Evolutionary conservation across 768 basidiomycete genomes (phyloP), one percentile per base, ranked within the genome.

Genomic region (Lactarius hengduanensis): DNA sequence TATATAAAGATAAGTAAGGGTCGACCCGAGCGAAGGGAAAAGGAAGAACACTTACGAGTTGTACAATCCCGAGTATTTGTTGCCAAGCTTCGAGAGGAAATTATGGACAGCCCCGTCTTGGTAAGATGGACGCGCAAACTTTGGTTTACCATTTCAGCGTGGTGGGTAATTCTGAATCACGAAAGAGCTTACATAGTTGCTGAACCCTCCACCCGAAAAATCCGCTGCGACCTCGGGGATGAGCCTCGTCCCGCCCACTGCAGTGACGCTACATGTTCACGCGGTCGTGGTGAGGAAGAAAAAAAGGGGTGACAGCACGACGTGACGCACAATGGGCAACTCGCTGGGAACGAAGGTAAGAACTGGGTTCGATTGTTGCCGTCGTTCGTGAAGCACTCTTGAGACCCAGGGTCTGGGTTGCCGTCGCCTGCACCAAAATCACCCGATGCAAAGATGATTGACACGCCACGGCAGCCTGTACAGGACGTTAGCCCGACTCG

Each of bases 121-220:
- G 69, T 85, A 88, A 0, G 20, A 1, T 4, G 88, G 88, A 26
- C 81, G 81, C 22, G 68, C 0, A 72, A 85, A 87, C 84, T 86
- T 60, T 45, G 28, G 13, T 28, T 28, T 13, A 69, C 88, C 79
- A 28, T 34, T 38, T 62, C 53, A 62, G 32, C 43, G n/a, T 50
- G 16, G 43, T 7, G 20, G 32, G 36, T 4, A 57, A 15, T 5
- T 11, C 8, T 18, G 22, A 32, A 32, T 9, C 6, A 28, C 6
- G 18, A 26, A 10, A 15, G 26, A 18, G 78, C 82, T 69, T 20
- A 89, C 88, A 59, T 86, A 84, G 69, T 90, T 80, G 73, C 88
- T 89, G 77, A 91, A 92, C 3, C 90, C 89, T 41, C 90, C 90
- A 1, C 88, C 87, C 15, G 87, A 89, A 77, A 90, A 87, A 68